phyloP scores from a whole-genome alignment of 768 basidiomycete genomes.

The Panaeolus papilionaceus region DNA sequence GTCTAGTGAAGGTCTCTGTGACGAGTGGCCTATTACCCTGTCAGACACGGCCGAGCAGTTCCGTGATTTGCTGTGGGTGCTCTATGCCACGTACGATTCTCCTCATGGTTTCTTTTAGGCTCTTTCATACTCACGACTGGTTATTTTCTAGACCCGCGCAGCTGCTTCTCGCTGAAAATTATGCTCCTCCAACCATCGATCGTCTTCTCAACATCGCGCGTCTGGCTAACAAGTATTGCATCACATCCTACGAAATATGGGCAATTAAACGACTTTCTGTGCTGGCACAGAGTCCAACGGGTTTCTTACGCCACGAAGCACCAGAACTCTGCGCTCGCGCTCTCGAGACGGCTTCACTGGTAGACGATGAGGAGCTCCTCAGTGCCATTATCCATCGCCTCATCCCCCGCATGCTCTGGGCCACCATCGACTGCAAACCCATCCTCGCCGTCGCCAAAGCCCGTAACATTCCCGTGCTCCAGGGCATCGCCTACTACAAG shows the following conservation, averaged over 20 bases:
- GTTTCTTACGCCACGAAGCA: conserved; percentile 37
- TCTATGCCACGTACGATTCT: conserved; percentile 51
- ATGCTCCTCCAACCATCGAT: conserved; percentile 38
- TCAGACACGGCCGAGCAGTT: conserved; percentile 52
- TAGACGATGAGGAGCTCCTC: conserved; percentile 52
- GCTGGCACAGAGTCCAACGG: conserved; percentile 34
- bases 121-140: conserved; percentile 2
- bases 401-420: conserved; percentile 60
- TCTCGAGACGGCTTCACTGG: conserved; percentile 57
- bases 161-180: conserved; percentile 34
- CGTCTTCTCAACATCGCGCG: conserved; percentile 53
- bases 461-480: conserved; percentile 40
- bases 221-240: conserved; percentile 54
- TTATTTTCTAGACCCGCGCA: conserved; percentile 41
- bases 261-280: conserved; percentile 48
- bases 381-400: conserved; percentile 55
- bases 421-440: conserved; percentile 53
- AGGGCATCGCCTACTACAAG: conserved; percentile 63
- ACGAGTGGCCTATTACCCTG: conserved; percentile 42
- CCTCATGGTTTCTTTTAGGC: background rate
- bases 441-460: conserved; percentile 55
- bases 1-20: conserved; percentile 34
- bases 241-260: conserved; percentile 51
- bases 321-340: conserved; percentile 48
- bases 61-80: conserved; percentile 54